Base-by-base conservation (phyloP, 176 grass and related monocot genomes). In the Urochloa ruziziensis region DNA sequence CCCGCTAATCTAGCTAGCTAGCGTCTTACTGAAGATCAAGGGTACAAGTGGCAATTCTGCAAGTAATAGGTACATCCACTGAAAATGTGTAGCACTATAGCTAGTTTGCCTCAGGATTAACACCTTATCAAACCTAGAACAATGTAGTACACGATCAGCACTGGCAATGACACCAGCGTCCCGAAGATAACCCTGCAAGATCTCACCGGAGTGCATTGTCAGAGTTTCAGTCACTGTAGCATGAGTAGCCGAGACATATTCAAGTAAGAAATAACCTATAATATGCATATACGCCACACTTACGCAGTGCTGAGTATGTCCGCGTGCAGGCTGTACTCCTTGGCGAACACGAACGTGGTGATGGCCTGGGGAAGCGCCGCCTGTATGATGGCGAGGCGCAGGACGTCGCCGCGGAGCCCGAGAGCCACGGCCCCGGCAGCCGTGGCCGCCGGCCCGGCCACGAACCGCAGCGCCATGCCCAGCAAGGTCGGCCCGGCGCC, bases 341-440 rank as follows among this genome's bases (percentile, higher is more conserved):
- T 93, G 19, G 93, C 92, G 36, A 93, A 98, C 49, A 95, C 78
- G 66, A 95, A 98, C 34, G 96, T 90, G 24, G 51, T 80, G 37
- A 98, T 91, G 5, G 93, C 63, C 47, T 98, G 96, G 15, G 96
- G 95, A 34, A 98, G 80, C 9, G 96, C 96, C 1, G 90, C 89
- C 96, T 92, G 91, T 67, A 98, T 90, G 71, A 98, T 86, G 9
- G 89, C 92, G 11, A 98, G 77, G 18, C 87, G 91, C 1, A 98
- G 83, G 19, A 98, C 23, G 73, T 93, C 86, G 10, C 96, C 93
- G 6, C 60, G 91, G 47, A 98, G 89, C 35, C 90, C 86, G 0
- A 98, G 13, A 2, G 62, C 89, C 1, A 82, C 23, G 58, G 89
- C 96, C 27, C 88, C 91, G 48, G 86, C 62, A 0, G 88, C 68